Base-by-base conservation (phyloP, 306 rosid genomes). In the Cucumis hystrix region DNA sequence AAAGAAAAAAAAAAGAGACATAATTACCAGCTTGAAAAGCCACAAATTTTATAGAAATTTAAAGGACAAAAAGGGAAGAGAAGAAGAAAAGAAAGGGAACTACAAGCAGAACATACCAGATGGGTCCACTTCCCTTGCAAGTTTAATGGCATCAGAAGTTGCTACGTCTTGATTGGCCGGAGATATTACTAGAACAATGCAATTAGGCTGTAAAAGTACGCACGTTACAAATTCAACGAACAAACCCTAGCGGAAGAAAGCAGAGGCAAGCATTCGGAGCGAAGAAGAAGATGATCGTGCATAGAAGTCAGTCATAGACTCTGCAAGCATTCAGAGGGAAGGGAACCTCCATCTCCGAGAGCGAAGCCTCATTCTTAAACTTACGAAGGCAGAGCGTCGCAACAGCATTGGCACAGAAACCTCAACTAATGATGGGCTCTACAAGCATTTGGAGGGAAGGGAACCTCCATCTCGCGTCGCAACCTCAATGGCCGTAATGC, bases 131-230 rank as follows among this genome's bases (percentile, higher is more conserved):
- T 93, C 97, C 85, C 88, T 85, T 6, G 97, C 82, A 83, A 93
- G 88, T 88, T 93, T 91, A 74, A 93, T 93, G 58, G 98, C 98
- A 91, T 93, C 98, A 20, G 97, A 93, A 1, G 98, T 93, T 16
- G 98, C 97, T 65, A 93, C 89, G 80, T 91, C 98, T 83, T 93
- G 97, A 78, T 93, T 93, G 78, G 98, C 98, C 0, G 98, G 97
- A 72, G 98, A 91, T 69, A 93, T 91, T 54, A 97, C 98, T 56
- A 93, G 84, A 75, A 91, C 91, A 77, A 93, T 80, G 79, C 87
- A 85, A 56, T 74, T 74, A 39, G 35, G 35, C 35, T 33, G 35
- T 33, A 33, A 33, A 33, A 3, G 35, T 33, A 33, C 35, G 35
- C 35, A 1, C 35, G 3, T 2, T 33, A 33, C 35, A 33, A 33